phyloP scores from a whole-genome alignment of 1,284 basidiomycete genomes.

The Fomitopsis schrenkii region DNA sequence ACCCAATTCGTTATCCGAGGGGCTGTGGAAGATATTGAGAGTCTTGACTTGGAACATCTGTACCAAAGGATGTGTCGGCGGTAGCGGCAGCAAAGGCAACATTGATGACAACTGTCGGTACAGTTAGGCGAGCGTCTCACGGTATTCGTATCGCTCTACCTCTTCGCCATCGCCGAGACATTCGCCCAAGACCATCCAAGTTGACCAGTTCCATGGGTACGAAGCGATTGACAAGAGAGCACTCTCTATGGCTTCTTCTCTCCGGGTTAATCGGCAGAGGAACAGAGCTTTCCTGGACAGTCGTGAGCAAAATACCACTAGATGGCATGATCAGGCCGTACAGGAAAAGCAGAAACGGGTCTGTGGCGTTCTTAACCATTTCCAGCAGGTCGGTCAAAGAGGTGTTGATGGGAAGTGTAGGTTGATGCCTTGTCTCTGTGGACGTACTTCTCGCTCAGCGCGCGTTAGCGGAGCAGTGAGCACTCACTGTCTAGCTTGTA shows the following conservation, averaged over 20 bases:
- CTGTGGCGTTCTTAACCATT: constrained; percentile 50
- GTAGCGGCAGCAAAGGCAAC: constrained; percentile 60
- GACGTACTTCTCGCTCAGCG: neutral
- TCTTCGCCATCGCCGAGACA: constrained; percentile 89
- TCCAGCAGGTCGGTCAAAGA: constrained; percentile 60
- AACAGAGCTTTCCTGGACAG: constrained; percentile 70
- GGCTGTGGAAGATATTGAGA: constrained; percentile 85
- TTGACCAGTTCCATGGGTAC: constrained; percentile 96
- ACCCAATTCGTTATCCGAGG: constrained; percentile 76
- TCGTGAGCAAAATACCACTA: constrained; percentile 2
- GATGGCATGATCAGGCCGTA: constrained; percentile 34
- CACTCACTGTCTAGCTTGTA: constrained; percentile 67
- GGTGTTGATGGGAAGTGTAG: constrained; percentile 65
- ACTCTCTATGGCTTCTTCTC: constrained; percentile 85
- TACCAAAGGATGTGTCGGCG: constrained; percentile 67
- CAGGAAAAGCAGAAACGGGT: constrained; percentile 89
- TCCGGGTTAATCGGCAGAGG: constrained; percentile 70
- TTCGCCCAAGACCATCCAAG: constrained; percentile 81
- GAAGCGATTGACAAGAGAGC: constrained; percentile 74
- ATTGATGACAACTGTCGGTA: constrained; percentile 55
- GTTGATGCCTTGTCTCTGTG: constrained; percentile 70
- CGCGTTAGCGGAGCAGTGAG: neutral
- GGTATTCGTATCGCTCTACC: constrained; percentile 38
- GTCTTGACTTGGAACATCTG: constrained; percentile 90
- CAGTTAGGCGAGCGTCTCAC: constrained; percentile 7